These are phyloP conservation scores for Plasmodium billcollinsi DNA, from an alignment of 169 alveolate species.

Conservation along the genomic window DNA sequence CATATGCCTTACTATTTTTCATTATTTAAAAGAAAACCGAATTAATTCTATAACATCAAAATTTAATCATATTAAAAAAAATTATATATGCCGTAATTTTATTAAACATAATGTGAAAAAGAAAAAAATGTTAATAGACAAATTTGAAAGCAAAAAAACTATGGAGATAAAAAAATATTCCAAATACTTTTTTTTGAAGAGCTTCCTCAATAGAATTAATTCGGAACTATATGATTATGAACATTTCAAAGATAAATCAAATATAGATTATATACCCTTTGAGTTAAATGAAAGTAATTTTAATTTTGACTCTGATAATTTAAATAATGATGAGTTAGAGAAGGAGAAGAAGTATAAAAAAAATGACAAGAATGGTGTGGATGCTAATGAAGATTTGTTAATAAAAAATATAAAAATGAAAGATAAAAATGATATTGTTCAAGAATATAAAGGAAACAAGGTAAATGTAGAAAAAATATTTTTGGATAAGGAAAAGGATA, in stretches of 20 bases:
- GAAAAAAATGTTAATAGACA: neutral
- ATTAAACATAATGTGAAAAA: slow-evolving; percentile 3
- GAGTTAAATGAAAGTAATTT: neutral
- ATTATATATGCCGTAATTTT: slow-evolving; percentile 34
- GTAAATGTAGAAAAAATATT: slow-evolving; percentile 1
- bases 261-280: neutral
- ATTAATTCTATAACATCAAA: slow-evolving; percentile 19
- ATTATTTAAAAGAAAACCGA: slow-evolving; percentile 50
- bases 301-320: too few relatives aligned
- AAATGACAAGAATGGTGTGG: neutral
- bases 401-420: neutral
- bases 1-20: slow-evolving; percentile 9
- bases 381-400: neutral
- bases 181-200: slow-evolving; percentile 53
- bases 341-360: neutral
- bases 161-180: slow-evolving; percentile 49
- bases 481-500: slow-evolving; percentile 5
- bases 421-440: neutral
- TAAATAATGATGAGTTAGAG: neutral
- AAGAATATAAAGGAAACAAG: neutral
- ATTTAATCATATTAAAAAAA: slow-evolving; percentile 22
- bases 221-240: slow-evolving; percentile 56
- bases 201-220: slow-evolving; percentile 51
- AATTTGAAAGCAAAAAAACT: slow-evolving; percentile 45
- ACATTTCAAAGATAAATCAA: neutral